Evolutionary conservation across 306 rosid species (phyloP), one percentile per base, ranked within the genome.

Genomic region (Cucurbita argyrosperma): DNA sequence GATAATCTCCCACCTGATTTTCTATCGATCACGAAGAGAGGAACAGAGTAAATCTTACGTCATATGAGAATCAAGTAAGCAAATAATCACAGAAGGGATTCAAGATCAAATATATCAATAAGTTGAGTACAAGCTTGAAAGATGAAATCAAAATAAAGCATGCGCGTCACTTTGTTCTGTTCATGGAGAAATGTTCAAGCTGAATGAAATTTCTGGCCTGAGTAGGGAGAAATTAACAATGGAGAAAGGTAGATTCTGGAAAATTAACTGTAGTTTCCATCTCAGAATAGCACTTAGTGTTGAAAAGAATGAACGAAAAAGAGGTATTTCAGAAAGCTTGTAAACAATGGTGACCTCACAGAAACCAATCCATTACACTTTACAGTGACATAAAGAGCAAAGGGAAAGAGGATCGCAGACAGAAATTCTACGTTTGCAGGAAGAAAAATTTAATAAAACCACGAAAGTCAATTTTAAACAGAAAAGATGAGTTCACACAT

Each of bases 1-100:
- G 94, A 84, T 89, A 93, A 81, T 85, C 84, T 68, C 88, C 87
- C 56, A 71, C 87, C 71, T 86, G 96, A 76, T 89, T 84, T 79
- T 89, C 98, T 89, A 84, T 54, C 40, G 75, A 82, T 40, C 79
- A 74, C 54, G 60, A 81, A 35, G 80, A 77, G 71, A 54, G 16
- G 52, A 12, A 83, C 15, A 19, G 83, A 84, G 52, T 70, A 37
- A 77, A 46, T 46, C 56, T 38, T 30, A 37, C 23, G 9, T 37
- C 21, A 10, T 7, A 16, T 38, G 38, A 8, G 47, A 38, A 37
- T 14, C 38, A 46, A 38, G 7, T 3, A 61, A 62, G 23, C 47
- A 62, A 60, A 60, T 1, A 5, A 5, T 14, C 15, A 56, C 61
- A 21, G 19, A 13, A 60, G 35, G 67, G 67, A 61, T 61, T 37